A percentile compares a stretch with the other conserved stretches of the same genome.
These are phyloP conservation scores for Beta macrorhiza DNA, from an alignment of 179 eudicot genomes.

Conservation along the genomic window DNA sequence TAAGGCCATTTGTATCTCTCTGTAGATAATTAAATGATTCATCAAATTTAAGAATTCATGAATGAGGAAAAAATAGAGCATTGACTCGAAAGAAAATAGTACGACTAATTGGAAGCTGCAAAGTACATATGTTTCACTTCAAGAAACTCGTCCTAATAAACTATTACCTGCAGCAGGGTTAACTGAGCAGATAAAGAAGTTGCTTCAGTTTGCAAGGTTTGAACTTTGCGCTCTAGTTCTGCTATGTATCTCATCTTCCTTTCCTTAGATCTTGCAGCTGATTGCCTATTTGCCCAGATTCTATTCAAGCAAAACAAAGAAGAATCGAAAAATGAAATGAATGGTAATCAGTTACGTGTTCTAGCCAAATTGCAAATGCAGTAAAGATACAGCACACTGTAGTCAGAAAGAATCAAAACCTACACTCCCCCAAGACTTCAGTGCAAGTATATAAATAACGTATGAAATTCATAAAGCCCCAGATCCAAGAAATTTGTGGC, in stretches of 20 bases:
- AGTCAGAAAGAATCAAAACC: not conserved
- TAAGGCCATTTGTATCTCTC: conserved; percentile 84
- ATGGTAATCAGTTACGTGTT: not conserved
- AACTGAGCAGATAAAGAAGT: conserved; percentile 82
- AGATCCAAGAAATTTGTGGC: not conserved
- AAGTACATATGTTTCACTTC: not conserved
- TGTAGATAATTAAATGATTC: conserved; percentile 30
- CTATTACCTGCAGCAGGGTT: conserved; percentile 71
- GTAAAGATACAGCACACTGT: not conserved
- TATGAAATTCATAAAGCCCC: not conserved
- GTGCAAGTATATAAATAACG: not conserved
- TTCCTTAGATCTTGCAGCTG: conserved; percentile 95
- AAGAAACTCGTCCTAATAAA: not conserved
- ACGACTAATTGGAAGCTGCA: not conserved
- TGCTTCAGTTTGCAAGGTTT: conserved; percentile 84
- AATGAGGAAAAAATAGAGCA: not conserved
- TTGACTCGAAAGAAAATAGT: conserved; percentile 4
- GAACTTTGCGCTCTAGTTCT: conserved; percentile 90
- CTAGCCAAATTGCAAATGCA: conserved; percentile 3
- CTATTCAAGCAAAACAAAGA: conserved; percentile 34
- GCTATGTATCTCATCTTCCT: conserved; percentile 94
- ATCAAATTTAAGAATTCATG: conserved; percentile 3
- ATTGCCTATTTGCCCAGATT: conserved; percentile 96
- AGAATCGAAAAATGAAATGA: not conserved
- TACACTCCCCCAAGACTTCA: not conserved